These are phyloP conservation scores for Penicillium coprophilum DNA, from an alignment of 495 filamentous ascomycete genomes.

Conservation along the genomic window DNA sequence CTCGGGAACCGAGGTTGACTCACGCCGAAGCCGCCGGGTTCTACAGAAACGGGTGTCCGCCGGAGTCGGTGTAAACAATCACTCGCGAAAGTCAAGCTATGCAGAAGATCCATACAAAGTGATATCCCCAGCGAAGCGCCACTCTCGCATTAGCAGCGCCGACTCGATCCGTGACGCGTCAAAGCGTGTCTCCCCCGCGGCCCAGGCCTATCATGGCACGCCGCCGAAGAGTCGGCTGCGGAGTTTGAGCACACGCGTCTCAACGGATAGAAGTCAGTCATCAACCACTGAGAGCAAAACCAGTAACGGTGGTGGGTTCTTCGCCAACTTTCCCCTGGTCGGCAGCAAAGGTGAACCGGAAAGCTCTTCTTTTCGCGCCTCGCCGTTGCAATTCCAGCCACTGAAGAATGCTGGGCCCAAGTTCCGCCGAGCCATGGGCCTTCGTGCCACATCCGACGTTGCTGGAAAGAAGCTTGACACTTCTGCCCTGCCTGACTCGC, in stretches of 20 bases:
- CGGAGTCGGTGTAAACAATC: constrained; percentile 41
- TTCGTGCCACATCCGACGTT: constrained; percentile 80
- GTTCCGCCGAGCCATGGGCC: constrained; percentile 56
- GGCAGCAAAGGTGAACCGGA: constrained; percentile 46
- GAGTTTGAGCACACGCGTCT: constrained; percentile 46
- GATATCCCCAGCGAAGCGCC: constrained; percentile 61
- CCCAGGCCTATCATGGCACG: constrained; percentile 62
- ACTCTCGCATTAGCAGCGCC: constrained; percentile 76
- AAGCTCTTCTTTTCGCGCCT: constrained; percentile 52
- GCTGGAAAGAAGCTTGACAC: constrained; percentile 36
- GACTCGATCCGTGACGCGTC: constrained; percentile 54
- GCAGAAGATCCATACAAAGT: constrained; percentile 59
- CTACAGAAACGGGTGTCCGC: constrained; percentile 73
- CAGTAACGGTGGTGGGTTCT: constrained; percentile 31
- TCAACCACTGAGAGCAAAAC: constrained; percentile 46
- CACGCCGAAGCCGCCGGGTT: constrained; percentile 67
- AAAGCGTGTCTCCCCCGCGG: constrained; percentile 36
- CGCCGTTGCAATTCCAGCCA: constrained; percentile 43
- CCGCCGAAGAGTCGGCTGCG: constrained; percentile 45
- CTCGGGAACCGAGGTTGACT: constrained; percentile 81
- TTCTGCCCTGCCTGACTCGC: constrained; percentile 50
- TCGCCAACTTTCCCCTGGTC: constrained; percentile 47
- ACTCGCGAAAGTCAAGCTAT: constrained; percentile 68
- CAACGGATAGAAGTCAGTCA: constrained; percentile 27
- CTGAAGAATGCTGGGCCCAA: constrained; percentile 47